These are phyloP conservation scores for Fusarium fracticaudum DNA, from an alignment of 2,329 filamentous ascomycete genomes.

Conservation along the genomic window DNA sequence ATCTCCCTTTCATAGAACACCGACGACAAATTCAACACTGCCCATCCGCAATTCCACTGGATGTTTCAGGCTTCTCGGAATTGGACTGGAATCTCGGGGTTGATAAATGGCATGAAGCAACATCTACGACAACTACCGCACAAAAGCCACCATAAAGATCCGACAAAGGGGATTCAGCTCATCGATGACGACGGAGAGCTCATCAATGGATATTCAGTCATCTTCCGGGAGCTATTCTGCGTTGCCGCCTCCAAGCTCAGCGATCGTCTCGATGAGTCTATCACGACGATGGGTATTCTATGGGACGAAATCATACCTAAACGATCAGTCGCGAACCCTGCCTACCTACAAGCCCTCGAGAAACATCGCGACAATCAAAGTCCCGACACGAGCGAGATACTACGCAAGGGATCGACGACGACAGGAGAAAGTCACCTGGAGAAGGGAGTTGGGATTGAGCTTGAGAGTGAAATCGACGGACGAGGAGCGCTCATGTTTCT, in stretches of 20 bases:
- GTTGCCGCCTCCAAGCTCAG: constrained; percentile 79
- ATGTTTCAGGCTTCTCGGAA: constrained; percentile 83
- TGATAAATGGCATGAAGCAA: constrained; percentile 76
- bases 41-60: constrained; percentile 86
- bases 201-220: constrained; percentile 75
- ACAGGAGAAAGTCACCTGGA: constrained; percentile 48
- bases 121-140: constrained; percentile 67
- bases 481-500: constrained; percentile 85
- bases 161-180: constrained; percentile 50
- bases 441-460: constrained; percentile 47
- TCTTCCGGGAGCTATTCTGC: constrained; percentile 87
- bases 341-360: constrained; percentile 20
- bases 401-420: constrained; percentile 16
- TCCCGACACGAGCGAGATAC: background rate
- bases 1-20: constrained; percentile 47
- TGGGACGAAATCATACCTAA: constrained; percentile 82
- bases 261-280: constrained; percentile 67
- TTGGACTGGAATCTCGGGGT: constrained; percentile 74
- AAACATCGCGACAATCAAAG: background rate
- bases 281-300: constrained; percentile 72
- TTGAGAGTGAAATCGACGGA: constrained; percentile 57
- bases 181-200: constrained; percentile 64
- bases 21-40: constrained; percentile 77
- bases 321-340: constrained; percentile 50
- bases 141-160: constrained; percentile 23